Percentiles rank a stretch among this genome's conserved stretches.
phyloP scores from a whole-genome alignment of 805 yeast genomes.

The Hanseniaspora jakobsenii region DNA sequence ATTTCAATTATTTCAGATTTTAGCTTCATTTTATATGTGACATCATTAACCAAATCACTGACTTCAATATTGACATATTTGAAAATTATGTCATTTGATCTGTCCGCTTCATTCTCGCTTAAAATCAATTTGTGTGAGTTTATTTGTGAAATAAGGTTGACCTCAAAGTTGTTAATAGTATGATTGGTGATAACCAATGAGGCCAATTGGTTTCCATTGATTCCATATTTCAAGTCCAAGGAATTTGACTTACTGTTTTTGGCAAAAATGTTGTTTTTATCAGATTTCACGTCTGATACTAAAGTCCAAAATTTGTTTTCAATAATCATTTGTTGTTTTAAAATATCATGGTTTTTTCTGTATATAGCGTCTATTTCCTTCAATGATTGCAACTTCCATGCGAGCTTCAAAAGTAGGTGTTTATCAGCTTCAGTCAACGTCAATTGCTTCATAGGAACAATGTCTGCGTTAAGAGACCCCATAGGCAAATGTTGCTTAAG shows the following conservation, averaged over 20 bases:
- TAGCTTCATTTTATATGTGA: not conserved
- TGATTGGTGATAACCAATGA: not conserved
- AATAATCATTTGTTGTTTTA: conserved; percentile 42
- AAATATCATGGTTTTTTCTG: conserved; percentile 37
- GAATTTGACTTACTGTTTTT: conserved; percentile 40
- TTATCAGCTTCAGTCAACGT: conserved; percentile 22
- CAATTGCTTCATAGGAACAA: conserved; percentile 21
- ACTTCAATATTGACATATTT: conserved; percentile 6
- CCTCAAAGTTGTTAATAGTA: conserved; percentile 3
- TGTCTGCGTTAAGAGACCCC: conserved; percentile 52
- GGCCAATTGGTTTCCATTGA: conserved; percentile 10
- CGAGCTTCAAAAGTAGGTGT: conserved; percentile 31
- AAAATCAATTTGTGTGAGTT: conserved; percentile 1
- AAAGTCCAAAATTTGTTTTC: conserved; percentile 55
- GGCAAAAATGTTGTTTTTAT: not conserved
- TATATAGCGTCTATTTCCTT: conserved; percentile 43
- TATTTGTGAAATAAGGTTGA: conserved; percentile 2
- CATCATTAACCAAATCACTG: not conserved
- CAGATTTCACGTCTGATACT: conserved; percentile 19
- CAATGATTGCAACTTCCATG: conserved; percentile 76
- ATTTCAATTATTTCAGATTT: not conserved
- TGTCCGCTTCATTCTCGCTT: not conserved
- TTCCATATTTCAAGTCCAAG: conserved; percentile 75
- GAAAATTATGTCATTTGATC: not conserved
- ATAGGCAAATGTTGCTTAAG: conserved; percentile 60